These are phyloP conservation scores for Calonectria ilicicola DNA, from an alignment of 2,329 filamentous ascomycete genomes.

Conservation along the genomic window DNA sequence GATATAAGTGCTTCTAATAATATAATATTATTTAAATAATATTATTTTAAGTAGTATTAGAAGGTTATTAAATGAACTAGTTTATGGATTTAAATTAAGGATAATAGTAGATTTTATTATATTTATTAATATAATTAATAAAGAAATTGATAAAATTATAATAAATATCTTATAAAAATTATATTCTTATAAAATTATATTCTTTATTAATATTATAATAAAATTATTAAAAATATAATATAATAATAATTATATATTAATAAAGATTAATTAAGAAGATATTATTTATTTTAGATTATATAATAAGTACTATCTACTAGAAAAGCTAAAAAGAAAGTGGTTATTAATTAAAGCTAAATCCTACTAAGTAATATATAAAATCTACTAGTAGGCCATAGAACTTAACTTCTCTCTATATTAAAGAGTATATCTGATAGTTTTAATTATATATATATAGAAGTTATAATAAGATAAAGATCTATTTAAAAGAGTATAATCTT, in stretches of 20 bases:
- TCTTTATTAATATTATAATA: neutral
- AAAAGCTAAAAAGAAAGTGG: too few species aligned
- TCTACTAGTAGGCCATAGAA: too few species aligned
- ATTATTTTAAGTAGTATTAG: neutral
- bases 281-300: neutral
- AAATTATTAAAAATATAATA: neutral
- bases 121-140: neutral
- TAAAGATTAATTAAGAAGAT: neutral
- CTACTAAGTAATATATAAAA: too few species aligned
- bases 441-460: too few species aligned
- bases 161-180: neutral
- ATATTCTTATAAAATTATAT: too few species aligned
- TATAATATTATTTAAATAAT: neutral
- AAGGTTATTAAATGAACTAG: neutral
- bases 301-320: too few species aligned
- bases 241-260: neutral
- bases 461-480: too few species aligned
- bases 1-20: neutral
- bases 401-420: too few species aligned
- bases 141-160: neutral
- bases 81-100: neutral
- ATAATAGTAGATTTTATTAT: neutral
- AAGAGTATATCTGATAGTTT: too few species aligned
- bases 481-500: too few species aligned
- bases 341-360: too few species aligned